These are phyloP conservation scores for Linum trigynum DNA, from an alignment of 345 rosid species.

Conservation along the genomic window DNA sequence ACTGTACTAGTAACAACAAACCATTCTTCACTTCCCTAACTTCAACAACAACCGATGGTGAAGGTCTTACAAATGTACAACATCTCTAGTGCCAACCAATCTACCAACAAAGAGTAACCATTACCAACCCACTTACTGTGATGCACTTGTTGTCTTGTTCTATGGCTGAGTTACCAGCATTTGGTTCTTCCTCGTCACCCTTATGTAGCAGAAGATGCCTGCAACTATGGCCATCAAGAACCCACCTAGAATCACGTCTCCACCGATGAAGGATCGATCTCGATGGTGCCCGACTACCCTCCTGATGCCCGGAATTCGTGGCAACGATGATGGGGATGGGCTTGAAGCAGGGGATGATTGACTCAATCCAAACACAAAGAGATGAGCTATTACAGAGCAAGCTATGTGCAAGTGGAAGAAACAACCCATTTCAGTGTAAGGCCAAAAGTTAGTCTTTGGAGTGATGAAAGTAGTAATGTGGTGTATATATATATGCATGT, in stretches of 20 bases:
- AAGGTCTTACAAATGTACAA: too few relatives aligned
- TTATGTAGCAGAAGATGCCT: slow-evolving; percentile 28
- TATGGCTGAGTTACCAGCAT: background rate
- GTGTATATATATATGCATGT: background rate
- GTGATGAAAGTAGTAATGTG: background rate
- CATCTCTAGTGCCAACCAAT: too few relatives aligned
- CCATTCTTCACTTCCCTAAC: too few relatives aligned
- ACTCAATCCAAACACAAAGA: background rate
- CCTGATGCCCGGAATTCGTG: slow-evolving; percentile 17
- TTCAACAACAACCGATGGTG: too few relatives aligned
- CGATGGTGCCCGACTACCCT: slow-evolving; percentile 21
- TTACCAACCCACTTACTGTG: too few relatives aligned
- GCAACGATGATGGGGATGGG: slow-evolving; percentile 14
- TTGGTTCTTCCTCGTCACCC: slow-evolving; percentile 18
- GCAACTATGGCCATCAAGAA: slow-evolving; percentile 20
- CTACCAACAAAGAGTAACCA: too few relatives aligned
- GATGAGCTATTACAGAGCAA: slow-evolving; percentile 10
- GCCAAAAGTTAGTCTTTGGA: too few relatives aligned
- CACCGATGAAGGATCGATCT: slow-evolving; percentile 16
- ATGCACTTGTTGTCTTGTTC: background rate
- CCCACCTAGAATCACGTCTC: slow-evolving; percentile 34
- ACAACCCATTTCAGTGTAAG: background rate
- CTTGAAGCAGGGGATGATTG: slow-evolving; percentile 10
- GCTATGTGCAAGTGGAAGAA: background rate
- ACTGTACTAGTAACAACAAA: too few relatives aligned